Conservation (phyloP, 2,329 filamentous ascomycete species). For the Chalaropsis thielavioides region DNA sequence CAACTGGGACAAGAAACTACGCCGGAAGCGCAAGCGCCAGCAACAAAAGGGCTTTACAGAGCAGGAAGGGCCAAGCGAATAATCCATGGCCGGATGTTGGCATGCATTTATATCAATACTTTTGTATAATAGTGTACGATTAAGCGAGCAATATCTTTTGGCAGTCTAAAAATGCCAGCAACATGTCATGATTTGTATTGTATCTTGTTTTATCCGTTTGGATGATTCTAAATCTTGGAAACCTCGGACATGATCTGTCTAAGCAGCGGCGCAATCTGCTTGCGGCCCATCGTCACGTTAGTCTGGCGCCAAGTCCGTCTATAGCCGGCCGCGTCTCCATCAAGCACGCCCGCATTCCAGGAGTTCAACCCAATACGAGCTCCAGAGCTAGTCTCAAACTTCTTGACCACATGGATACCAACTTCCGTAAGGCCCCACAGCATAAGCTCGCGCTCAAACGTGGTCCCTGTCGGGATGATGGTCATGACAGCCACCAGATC, state of each 20-base stretch:
- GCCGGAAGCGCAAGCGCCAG: slow-evolving; percentile 14
- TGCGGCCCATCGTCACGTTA: slow-evolving; percentile 45
- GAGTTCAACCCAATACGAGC: slow-evolving; percentile 40
- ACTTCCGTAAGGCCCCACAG: slow-evolving; percentile 45
- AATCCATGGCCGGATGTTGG: not conserved
- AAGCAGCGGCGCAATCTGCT: slow-evolving; percentile 54
- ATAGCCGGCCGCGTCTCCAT: slow-evolving; percentile 30
- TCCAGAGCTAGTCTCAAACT: slow-evolving; percentile 35
- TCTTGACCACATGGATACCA: slow-evolving; percentile 36
- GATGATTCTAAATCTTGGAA: not conserved
- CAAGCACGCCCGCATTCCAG: slow-evolving; percentile 37
- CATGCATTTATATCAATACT: not conserved
- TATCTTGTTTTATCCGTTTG: not conserved
- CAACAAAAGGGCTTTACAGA: slow-evolving; percentile 8
- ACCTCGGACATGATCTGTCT: slow-evolving; percentile 29
- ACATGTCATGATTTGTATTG: not conserved
- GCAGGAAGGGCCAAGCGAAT: not conserved
- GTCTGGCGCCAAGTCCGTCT: slow-evolving; percentile 54
- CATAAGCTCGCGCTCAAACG: slow-evolving; percentile 52
- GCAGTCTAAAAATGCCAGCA: too few species aligned
- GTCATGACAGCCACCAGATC: slow-evolving; percentile 53
- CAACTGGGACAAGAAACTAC: slow-evolving; percentile 16
- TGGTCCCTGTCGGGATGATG: slow-evolving; percentile 37
- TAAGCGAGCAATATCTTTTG: not conserved
- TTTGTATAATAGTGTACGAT: slow-evolving; percentile 1